These are phyloP conservation scores for Ceratobasidium sp. DNA, from an alignment of 1,284 basidiomycete genomes.

Conservation along the genomic window DNA sequence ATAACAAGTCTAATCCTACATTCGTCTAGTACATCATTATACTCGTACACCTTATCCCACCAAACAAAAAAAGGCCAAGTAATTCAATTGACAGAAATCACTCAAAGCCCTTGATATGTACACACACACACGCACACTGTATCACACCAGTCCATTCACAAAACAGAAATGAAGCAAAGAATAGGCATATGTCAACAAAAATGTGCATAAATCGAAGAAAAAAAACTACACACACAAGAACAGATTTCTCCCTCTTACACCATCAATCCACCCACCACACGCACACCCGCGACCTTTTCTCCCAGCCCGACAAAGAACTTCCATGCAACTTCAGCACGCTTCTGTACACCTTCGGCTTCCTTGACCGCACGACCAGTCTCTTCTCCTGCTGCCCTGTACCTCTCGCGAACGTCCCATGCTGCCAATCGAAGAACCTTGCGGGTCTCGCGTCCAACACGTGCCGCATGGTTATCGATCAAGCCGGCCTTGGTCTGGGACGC, in stretches of 20 bases:
- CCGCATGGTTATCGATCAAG: slow-evolving; percentile 76
- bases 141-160: neutral
- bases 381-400: slow-evolving; percentile 84
- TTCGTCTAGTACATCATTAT: too few relatives aligned
- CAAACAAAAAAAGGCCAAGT: too few relatives aligned
- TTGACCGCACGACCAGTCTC: slow-evolving; percentile 78
- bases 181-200: slow-evolving; percentile 8
- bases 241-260: neutral
- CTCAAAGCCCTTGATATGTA: too few relatives aligned
- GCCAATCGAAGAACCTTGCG: slow-evolving; percentile 93
- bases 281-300: slow-evolving; percentile 63
- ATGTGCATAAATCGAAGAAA: neutral
- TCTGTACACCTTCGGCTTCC: slow-evolving; percentile 76
- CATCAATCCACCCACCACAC: slow-evolving; percentile 42
- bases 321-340: slow-evolving; percentile 72
- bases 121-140: too few relatives aligned
- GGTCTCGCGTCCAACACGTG: slow-evolving; percentile 83
- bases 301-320: slow-evolving; percentile 72
- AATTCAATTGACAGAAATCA: too few relatives aligned
- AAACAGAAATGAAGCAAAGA: slow-evolving; percentile 18
- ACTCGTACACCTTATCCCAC: too few relatives aligned
- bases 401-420: slow-evolving; percentile 89
- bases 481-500: slow-evolving; percentile 46
- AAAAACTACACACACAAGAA: slow-evolving; percentile 30
- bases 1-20: too few relatives aligned